Conservation (phyloP, 1,284 basidiomycete species). For the Naganishia albida region DNA sequence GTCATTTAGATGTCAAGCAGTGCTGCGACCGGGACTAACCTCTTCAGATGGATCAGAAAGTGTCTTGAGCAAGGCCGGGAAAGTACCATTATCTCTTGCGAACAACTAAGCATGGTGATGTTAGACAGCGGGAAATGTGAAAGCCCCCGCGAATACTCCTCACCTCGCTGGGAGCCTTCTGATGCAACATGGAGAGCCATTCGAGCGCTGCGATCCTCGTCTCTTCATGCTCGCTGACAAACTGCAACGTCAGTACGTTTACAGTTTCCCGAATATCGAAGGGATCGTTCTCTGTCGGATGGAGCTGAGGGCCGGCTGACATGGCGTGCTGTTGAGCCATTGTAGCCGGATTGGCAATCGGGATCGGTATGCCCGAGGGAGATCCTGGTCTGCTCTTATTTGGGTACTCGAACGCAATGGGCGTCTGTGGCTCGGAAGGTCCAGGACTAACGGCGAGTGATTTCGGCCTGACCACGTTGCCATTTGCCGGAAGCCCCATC, state of each 20-base stretch:
- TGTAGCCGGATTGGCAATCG: conserved; percentile 20
- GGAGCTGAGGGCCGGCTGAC: background rate
- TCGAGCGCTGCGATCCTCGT: conserved; percentile 93
- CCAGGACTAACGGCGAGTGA: conserved; percentile 21
- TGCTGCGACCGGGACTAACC: conserved; percentile 54
- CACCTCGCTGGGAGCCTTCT: conserved; percentile 93
- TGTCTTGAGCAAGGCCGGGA: conserved; percentile 91
- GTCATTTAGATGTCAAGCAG: background rate
- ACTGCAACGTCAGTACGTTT: conserved; percentile 86
- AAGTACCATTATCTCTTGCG: conserved; percentile 94
- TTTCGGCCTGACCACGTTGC: conserved; percentile 30
- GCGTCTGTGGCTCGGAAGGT: conserved; percentile 29
- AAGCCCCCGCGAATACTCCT: conserved; percentile 23
- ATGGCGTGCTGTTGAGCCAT: conserved; percentile 25
- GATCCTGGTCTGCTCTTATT: conserved; percentile 19
- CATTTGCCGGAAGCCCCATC: conserved; percentile 8
- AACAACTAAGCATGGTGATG: conserved; percentile 60
- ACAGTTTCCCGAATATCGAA: conserved; percentile 94
- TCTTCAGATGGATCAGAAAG: conserved; percentile 96
- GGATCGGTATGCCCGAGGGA: conserved; percentile 28
- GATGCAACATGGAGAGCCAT: conserved; percentile 98
- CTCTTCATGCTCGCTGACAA: conserved; percentile 94
- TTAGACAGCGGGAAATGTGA: background rate
- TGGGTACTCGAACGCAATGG: conserved; percentile 33
- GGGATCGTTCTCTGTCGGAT: conserved; percentile 59